Evolutionary conservation across 768 basidiomycete genomes (phyloP).

Genomic region (Amylocystis lapponica): DNA sequence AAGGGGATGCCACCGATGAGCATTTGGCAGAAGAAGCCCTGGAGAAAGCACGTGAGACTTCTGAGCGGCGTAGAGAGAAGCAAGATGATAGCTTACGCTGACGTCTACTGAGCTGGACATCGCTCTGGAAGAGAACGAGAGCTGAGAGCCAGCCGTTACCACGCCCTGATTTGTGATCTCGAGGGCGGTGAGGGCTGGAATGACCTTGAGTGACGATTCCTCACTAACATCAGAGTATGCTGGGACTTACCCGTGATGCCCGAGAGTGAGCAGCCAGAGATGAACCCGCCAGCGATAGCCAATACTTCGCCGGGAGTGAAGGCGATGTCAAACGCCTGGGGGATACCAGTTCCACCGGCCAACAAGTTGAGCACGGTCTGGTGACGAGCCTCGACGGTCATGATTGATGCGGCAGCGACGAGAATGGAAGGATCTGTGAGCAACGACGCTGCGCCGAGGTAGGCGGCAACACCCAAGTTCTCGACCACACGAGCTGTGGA

Average conservation of each 20-base stretch:
- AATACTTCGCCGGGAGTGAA: constrained; percentile 68
- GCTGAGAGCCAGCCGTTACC: constrained; percentile 48
- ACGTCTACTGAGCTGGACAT: constrained; percentile 45
- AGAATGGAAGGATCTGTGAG: constrained; percentile 55
- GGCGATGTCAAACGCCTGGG: constrained; percentile 67
- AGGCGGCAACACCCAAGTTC: constrained; percentile 69
- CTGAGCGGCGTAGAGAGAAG: neutral
- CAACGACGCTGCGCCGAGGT: constrained; percentile 67
- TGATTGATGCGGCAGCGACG: constrained; percentile 63
- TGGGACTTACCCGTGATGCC: constrained; percentile 40
- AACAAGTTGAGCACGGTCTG: constrained; percentile 73
- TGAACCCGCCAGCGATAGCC: constrained; percentile 61
- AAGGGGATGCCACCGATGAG: constrained; percentile 53
- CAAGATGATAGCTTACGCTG: neutral
- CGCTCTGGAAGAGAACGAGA: constrained; percentile 55
- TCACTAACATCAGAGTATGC: neutral
- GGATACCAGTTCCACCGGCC: constrained; percentile 53
- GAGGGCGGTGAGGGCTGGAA: constrained; percentile 53
- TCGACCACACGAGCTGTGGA: constrained; percentile 70
- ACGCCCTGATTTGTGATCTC: constrained; percentile 58
- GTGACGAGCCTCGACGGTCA: constrained; percentile 82
- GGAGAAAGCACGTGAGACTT: constrained; percentile 5
- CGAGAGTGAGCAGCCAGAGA: constrained; percentile 64
- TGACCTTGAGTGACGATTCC: neutral
- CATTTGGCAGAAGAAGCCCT: constrained; percentile 73